Evolutionary conservation across 2,329 filamentous ascomycete species (phyloP), one percentile per base, ranked within the genome.

Genomic region (Hymenoscyphus fraxineus): DNA sequence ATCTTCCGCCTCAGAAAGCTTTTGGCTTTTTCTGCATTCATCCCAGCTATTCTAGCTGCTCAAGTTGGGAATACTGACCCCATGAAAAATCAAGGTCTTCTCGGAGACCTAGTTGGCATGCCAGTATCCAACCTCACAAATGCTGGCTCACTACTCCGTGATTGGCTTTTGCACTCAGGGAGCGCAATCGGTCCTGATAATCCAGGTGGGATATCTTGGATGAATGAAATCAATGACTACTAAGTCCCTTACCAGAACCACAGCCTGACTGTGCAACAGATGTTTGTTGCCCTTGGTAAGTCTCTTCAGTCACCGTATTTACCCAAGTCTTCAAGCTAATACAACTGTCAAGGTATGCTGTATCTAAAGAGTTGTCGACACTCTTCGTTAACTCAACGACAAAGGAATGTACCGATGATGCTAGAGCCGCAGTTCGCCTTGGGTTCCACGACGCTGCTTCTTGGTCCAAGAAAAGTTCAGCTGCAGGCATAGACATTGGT

Each of bases 361-460:
- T 82, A 58, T 74, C 75, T 44, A 64, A 69, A 10, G 74, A 78
- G 16, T 75, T 82, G 73, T 73, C 70, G 31, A 35, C 38, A 1
- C 63, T 71, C 7, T 81, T 80, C 66, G 66, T 72, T 7, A 71
- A 70, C 13, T 70, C 71, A 3, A 73, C 73, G 19, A 65, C 68
- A 16, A 22, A 56, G 56, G 60, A 61, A 27, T 81, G 80, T 71
- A 79, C 77, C 57, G 72, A 74, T 12, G 64, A 76, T 16, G 80
- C 78, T 0, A 77, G 80, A n/a, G 77, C 73, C 4, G 80, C 80
- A 19, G 78, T 82, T 65, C 78, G 80, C 16, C 73, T 78, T 6
- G 79, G 79, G 10, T 82, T 82, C 71, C 80, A 82, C 69, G 80
- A 82, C 65, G 79, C 80, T 1, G 80, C 73, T 15, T 76, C 76